Percentiles rank a stretch among this genome's conserved stretches.
Conservation (phyloP, 345 rosid species). For the Syzygium oleosum region DNA sequence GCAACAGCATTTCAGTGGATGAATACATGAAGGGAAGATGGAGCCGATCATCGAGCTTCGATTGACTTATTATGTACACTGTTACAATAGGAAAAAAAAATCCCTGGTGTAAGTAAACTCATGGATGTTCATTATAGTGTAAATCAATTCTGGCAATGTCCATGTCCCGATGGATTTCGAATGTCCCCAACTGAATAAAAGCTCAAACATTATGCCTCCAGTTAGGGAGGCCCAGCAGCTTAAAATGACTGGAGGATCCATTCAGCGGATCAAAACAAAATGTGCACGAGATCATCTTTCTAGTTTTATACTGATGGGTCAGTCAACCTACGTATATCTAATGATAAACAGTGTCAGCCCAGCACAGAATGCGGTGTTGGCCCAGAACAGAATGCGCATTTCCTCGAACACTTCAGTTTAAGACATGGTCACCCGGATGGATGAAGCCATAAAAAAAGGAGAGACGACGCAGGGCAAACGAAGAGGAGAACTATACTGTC, state of each 20-base stretch:
- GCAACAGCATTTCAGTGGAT: constrained; percentile 33
- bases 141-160: neutral
- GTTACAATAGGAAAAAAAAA: neutral
- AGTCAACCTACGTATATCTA: neutral
- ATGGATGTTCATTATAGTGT: neutral
- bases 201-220: neutral
- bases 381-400: neutral
- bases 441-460: neutral
- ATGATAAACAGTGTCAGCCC: neutral
- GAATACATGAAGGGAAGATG: constrained; percentile 45
- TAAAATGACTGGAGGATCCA: neutral
- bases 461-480: neutral
- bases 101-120: neutral
- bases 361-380: neutral
- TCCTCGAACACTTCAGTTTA: neutral
- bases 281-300: neutral
- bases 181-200: neutral
- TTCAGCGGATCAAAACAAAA: neutral
- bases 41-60: constrained; percentile 64
- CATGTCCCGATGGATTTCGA: neutral
- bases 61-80: constrained; percentile 5
- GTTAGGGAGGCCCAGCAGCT: neutral
- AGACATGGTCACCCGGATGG: neutral
- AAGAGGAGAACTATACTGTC: neutral
- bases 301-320: neutral